A percentile compares a stretch with the other conserved stretches of the same genome.
These are phyloP conservation scores for Blastobotrys capitulatus DNA, from an alignment of 1,139 yeast genomes.

Conservation along the genomic window DNA sequence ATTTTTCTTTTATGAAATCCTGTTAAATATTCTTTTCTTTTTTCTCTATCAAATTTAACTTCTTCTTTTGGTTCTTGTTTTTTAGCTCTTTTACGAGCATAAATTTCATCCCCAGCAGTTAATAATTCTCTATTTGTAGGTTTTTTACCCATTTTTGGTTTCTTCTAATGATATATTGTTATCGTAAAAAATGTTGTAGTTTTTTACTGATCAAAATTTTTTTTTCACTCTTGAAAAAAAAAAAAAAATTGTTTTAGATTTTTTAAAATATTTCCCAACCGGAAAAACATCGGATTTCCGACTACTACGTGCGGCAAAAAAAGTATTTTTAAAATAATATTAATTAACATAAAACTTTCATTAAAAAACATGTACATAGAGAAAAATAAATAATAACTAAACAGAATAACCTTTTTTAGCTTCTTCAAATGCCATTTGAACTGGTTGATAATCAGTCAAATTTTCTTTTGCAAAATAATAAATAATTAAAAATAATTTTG, in stretches of 20 bases:
- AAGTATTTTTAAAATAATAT: no score
- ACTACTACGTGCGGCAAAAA: no score
- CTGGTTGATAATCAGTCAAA: conserved; percentile 31
- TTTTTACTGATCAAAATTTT: background rate
- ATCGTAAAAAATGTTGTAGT: no score
- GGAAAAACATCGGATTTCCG: no score
- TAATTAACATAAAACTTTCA: no score
- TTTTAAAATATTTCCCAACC: no score
- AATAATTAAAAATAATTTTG: conserved; percentile 68
- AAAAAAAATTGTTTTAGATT: background rate
- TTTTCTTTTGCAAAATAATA: conserved; percentile 59
- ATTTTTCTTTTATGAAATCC: conserved; percentile 94
- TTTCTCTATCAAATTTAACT: conserved; percentile 71
- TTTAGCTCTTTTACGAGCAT: conserved; percentile 55
- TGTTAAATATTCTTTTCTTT: conserved; percentile 74
- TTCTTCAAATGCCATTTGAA: background rate
- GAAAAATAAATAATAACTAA: background rate
- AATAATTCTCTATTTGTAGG: conserved; percentile 67
- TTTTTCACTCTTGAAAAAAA: background rate
- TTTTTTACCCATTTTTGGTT: background rate
- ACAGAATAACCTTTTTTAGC: background rate
- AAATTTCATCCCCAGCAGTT: conserved; percentile 73
- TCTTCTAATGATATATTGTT: background rate
- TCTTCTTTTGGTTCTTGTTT: conserved; percentile 64
- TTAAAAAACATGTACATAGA: background rate